Evolutionary conservation across 1,284 basidiomycete species (phyloP), one percentile per base, ranked within the genome.

Genomic region (Moesziomyces sp.): DNA sequence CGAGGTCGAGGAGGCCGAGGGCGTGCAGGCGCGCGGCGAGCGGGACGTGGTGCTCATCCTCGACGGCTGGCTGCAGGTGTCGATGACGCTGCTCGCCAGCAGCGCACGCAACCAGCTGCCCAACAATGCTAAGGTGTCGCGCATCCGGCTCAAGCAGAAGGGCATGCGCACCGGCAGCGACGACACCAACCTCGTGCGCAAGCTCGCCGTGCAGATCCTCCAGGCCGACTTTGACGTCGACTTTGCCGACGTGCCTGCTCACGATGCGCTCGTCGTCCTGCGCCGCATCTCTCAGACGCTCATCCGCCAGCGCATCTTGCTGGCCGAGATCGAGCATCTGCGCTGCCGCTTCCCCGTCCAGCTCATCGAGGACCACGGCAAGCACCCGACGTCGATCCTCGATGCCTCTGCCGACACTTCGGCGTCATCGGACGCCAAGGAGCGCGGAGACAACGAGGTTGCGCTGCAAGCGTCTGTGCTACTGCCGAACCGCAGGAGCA

Each of bases 301-400:
- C 59, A 63, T 66, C 30, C 67, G 66, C 16, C 65, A 70, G 43
- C 68, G 71, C 24, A 67, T 63, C 46, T 34, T 72, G 44, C 61
- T 73, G 11, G 73, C 76, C 28, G 75, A 78, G 46, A 64, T 79
- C 52, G 74, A 74, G 28, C 76, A 73, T 19, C 58, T 77, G 18
- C 65, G 69, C n/a, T 66, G 69, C 44, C 65, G 69, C 9, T 58
- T 77, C 58, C 78, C 78, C 8, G 70, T 79, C 3, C 46, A 68
- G n/a, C 62, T 76, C 18, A 35, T 67, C 23, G 67, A 64, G 46
- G 67, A 60, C 14, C 23, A 52, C n/a, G 46, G 43, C 45, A 52
- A 46, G 34, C 24, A 18, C 7, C 45, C 69, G 5, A 26, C 44
- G 0, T 38, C 46, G n/a, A 53, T 69, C 40, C 60, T 63, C 45